Percentiles rank a stretch among this genome's conserved stretches.
These are phyloP conservation scores for Yamadazyma friedrichii DNA, from an alignment of 1,139 yeast species.

Conservation along the genomic window DNA sequence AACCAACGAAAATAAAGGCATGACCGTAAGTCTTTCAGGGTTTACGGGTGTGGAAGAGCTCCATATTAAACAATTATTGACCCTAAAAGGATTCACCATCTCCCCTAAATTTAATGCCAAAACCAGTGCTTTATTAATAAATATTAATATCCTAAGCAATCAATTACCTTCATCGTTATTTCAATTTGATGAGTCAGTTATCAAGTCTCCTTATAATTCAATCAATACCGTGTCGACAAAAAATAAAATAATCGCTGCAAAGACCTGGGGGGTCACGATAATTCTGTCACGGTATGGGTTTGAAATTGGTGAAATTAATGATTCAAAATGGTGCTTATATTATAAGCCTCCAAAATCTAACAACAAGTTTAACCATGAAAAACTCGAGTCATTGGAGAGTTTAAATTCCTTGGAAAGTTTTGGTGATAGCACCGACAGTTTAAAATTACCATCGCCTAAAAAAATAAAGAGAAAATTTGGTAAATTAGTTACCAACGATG, in stretches of 20 bases:
- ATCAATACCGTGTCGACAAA: conserved; percentile 46
- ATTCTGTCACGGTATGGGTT: conserved; percentile 2
- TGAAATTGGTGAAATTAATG: background rate
- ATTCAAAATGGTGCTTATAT: conserved; percentile 3
- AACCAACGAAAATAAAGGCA: conserved; percentile 28
- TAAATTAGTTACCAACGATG: conserved; percentile 20
- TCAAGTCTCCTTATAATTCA: conserved; percentile 38
- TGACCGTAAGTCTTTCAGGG: conserved; percentile 70
- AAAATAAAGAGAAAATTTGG: conserved; percentile 37
- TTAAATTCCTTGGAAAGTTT: conserved; percentile 4
- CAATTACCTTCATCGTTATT: conserved; percentile 19
- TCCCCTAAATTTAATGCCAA: conserved; percentile 51
- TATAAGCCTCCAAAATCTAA: background rate
- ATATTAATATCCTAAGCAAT: conserved; percentile 49
- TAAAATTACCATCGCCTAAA: conserved; percentile 42
- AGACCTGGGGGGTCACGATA: conserved; percentile 34
- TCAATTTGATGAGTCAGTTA: conserved; percentile 24
- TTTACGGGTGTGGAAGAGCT: conserved; percentile 79
- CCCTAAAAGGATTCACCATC: conserved; percentile 49
- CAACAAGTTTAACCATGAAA: background rate
- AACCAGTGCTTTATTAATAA: conserved; percentile 64
- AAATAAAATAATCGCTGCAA: conserved; percentile 56
- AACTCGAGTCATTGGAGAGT: background rate
- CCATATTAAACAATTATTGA: conserved; percentile 67
- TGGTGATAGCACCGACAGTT: conserved; percentile 9